Evolutionary conservation across 2,329 filamentous ascomycete species (phyloP), one percentile per base, ranked within the genome.

Genomic region (Hirsutella minnesotensis): DNA sequence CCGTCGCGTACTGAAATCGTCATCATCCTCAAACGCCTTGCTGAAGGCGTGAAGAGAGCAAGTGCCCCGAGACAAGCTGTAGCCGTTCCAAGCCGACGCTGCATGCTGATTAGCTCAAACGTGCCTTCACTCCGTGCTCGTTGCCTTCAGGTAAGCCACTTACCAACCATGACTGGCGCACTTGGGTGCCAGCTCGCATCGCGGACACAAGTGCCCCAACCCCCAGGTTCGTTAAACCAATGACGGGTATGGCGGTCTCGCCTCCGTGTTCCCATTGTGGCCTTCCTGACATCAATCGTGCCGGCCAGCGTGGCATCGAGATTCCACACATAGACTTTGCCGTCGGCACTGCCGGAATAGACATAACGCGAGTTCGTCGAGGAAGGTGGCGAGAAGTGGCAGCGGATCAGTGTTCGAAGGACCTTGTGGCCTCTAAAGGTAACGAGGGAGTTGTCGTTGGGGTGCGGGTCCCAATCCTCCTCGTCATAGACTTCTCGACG

Each of bases 371-470:
- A 88, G 58, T 95, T 85, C 2, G 87, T 90, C 56, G 86, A 89
- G 10, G 75, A 78, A 0, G 86, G 79, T 0, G 92, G 92, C 27
- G 86, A 92, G 64, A 98, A 98, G 63, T 96, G 90, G 56, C 92
- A 96, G 47, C 92, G 75, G 51, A 96, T 95, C 34, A 96, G 70
- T 1, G 92, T 96, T 54, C 86, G 83, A 47, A 94, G 73, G 12
- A 98, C 87, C 48, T 76, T 77, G 64, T 98, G 92, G 9, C 90
- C 90, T 21, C 87, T 79, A 71, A 94, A 96, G 0, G 90, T 95
- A 38, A 96, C 92, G 3, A 95, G 68, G 1, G 85, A 94, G 66
- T 90, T 94, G 62, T 96, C 92, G 59, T 95, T 83, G 2, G 80
- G 79, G 46, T 77, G 76, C 4, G 51, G 49, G 37, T 64, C 57